phyloP scores from a whole-genome alignment of 2,329 filamentous ascomycete genomes.

The Periconia sp. region DNA sequence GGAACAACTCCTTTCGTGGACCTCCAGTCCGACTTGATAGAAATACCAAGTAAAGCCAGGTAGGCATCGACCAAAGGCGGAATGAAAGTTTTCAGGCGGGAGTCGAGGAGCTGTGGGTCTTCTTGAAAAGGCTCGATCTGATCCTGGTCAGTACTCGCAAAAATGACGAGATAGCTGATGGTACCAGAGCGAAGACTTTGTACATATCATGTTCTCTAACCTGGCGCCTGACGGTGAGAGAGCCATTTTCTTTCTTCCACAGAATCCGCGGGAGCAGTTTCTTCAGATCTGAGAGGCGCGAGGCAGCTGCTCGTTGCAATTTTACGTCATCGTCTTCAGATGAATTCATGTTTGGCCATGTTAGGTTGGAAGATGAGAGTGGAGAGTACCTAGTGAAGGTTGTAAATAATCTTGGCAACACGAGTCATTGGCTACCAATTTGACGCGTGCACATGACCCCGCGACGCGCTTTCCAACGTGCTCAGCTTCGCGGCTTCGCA shows the following conservation, averaged over 20 bases:
- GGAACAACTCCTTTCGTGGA: conserved; percentile 33
- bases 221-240: conserved; percentile 38
- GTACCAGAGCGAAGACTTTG: conserved; percentile 44
- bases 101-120: conserved; percentile 89
- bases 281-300: conserved; percentile 37
- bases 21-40: conserved; percentile 31
- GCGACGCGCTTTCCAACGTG: conserved; percentile 22
- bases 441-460: conserved; percentile 39
- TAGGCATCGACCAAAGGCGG: conserved; percentile 78
- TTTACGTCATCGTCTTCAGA: conserved; percentile 55
- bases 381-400: conserved; percentile 6
- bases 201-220: conserved; percentile 50
- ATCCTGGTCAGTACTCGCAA: conserved; percentile 2
- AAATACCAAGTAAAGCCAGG: conserved; percentile 70
- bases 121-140: conserved; percentile 90
- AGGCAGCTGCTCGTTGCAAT: conserved; percentile 50
- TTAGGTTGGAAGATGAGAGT: conserved; percentile 1
- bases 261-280: conserved; percentile 44
- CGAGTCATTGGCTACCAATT: conserved; percentile 34
- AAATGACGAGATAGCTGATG: background rate
- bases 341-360: conserved; percentile 35
- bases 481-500: conserved; percentile 3
- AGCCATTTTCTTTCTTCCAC: conserved; percentile 38
- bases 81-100: conserved; percentile 77
- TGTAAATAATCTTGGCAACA: conserved; percentile 13